These are phyloP conservation scores for Coprinopsis strossmayeri DNA, from an alignment of 768 basidiomycete genomes.

Conservation along the genomic window DNA sequence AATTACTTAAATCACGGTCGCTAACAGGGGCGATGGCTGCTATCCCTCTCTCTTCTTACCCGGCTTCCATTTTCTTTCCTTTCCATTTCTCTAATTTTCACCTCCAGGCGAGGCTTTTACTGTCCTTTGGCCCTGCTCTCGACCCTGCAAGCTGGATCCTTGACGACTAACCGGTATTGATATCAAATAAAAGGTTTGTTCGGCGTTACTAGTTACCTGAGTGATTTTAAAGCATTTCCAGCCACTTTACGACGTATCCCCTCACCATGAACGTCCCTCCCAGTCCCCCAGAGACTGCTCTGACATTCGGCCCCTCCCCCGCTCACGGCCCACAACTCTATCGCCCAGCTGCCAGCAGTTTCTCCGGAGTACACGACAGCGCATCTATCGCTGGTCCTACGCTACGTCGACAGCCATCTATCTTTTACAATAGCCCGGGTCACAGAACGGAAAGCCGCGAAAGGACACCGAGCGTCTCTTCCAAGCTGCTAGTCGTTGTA, in stretches of 20 bases:
- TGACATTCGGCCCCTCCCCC: constrained; percentile 13
- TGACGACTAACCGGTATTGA: neutral
- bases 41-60: constrained; percentile 8
- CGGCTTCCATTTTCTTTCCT: constrained; percentile 9
- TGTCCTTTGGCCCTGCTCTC: neutral
- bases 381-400: constrained; percentile 8
- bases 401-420: constrained; percentile 39
- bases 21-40: neutral
- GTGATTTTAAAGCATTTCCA: no score
- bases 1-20: neutral
- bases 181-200: constrained; percentile 1
- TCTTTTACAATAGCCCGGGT: constrained; percentile 46
- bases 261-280: constrained; percentile 19
- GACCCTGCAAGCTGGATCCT: neutral
- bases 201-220: constrained; percentile 3
- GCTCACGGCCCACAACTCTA: constrained; percentile 7
- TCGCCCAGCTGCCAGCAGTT: neutral
- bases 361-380: constrained; percentile 12
- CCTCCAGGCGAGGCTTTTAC: constrained; percentile 8
- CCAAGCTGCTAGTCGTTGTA: constrained; percentile 57
- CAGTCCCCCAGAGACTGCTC: constrained; percentile 35
- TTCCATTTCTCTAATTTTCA: neutral
- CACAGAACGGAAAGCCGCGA: constrained; percentile 36
- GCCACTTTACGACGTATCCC: neutral
- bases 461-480: constrained; percentile 10